Conservation (phyloP, 768 basidiomycete species). For the Pleurotus djamor region DNA sequence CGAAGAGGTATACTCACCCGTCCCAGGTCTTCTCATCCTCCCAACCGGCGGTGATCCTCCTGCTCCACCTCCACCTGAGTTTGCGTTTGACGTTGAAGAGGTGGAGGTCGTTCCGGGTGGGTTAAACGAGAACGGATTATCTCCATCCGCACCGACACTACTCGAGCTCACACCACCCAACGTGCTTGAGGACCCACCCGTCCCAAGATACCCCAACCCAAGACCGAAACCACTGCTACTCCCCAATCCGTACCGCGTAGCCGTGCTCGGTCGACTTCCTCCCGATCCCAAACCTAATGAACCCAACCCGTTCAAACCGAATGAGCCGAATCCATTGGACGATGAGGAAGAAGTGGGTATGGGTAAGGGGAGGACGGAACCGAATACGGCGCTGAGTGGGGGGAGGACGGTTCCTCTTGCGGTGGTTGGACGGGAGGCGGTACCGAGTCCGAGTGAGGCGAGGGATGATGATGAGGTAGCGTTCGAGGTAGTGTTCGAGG, state of each 20-base stretch:
- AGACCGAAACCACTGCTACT: neutral
- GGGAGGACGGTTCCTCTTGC: slow-evolving; percentile 4
- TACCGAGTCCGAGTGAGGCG: neutral
- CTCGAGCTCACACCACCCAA: too few species aligned
- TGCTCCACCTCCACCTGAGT: neutral
- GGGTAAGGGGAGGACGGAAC: neutral
- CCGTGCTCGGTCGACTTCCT: neutral
- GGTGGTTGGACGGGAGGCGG: slow-evolving; percentile 1
- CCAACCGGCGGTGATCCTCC: neutral
- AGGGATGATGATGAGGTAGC: neutral
- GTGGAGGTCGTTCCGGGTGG: slow-evolving; percentile 13
- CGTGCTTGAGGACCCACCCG: neutral
- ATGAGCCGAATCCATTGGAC: too few species aligned
- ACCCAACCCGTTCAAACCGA: too few species aligned
- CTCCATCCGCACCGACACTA: slow-evolving; percentile 20
- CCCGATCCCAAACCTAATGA: too few species aligned
- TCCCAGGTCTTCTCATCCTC: neutral
- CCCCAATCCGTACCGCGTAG: neutral
- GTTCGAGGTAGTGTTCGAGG: neutral
- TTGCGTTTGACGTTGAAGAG: slow-evolving; percentile 14
- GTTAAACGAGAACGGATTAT: slow-evolving; percentile 60
- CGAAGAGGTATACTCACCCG: slow-evolving; percentile 6
- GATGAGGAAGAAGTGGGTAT: neutral
- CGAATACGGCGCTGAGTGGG: slow-evolving; percentile 1
- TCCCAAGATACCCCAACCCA: neutral